Percentiles rank a stretch among this genome's conserved stretches.
Conservation (phyloP, 768 basidiomycete species). For the Auriscalpium orientale region DNA sequence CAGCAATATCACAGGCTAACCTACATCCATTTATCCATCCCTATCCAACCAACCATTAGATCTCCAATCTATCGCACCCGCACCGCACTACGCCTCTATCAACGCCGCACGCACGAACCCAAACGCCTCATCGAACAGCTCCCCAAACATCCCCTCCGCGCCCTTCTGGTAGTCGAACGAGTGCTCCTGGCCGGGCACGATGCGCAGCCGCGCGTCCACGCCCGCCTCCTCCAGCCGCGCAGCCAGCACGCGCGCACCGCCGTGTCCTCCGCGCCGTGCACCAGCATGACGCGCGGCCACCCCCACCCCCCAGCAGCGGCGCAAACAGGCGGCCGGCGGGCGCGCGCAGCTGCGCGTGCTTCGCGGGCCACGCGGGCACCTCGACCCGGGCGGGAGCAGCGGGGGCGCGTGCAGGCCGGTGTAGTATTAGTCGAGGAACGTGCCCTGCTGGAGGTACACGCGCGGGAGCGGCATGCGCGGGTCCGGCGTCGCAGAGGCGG, state of each 20-base stretch:
- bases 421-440: conserved; percentile 51
- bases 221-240: conserved; percentile 28
- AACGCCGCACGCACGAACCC: conserved; percentile 17
- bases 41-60: too few species aligned
- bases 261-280: conserved; percentile 43
- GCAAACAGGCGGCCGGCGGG: conserved; percentile 36
- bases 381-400: not conserved
- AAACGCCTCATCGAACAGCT: conserved; percentile 28
- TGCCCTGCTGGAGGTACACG: conserved; percentile 53
- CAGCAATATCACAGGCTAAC: conserved; percentile 4
- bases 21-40: conserved; percentile 19
- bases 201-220: conserved; percentile 28
- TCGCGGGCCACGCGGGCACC: not conserved
- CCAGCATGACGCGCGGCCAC: conserved; percentile 40
- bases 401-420: conserved; percentile 36
- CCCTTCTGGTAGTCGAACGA: conserved; percentile 45
- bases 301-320: conserved; percentile 29
- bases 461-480: conserved; percentile 52
- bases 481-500: conserved; percentile 51
- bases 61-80: not conserved
- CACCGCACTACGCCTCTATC: conserved; percentile 1
- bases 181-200: conserved; percentile 41
- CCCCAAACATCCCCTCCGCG: conserved; percentile 35
- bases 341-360: not conserved
- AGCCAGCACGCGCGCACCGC: conserved; percentile 33